Evolutionary conservation across 208 protist species (phyloP), one percentile per base, ranked within the genome.

Genomic region (Porcisia hertigi): DNA sequence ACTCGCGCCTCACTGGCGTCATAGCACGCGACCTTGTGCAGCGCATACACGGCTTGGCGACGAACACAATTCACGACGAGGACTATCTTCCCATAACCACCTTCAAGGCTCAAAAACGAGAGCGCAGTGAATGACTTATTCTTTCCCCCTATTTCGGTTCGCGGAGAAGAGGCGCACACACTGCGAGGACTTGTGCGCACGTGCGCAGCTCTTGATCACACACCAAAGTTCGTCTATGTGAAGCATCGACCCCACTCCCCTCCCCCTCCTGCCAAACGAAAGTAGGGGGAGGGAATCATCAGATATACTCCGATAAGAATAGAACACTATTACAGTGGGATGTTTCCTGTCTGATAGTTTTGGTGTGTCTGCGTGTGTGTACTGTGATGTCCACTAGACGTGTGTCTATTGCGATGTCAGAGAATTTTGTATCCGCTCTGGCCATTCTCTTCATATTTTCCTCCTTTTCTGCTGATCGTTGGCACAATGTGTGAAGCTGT

Each of bases 1-100:
- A 99, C 90, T 99, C 97, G 0, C 86, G 97, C 12, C 87, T 99
- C 36, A 94, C 84, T 8, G 80, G 94, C 43, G 73, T 84, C 16
- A 99, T 99, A 70, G 90, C 89, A 49, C 87, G 92, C 69, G 98
- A 99, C 84, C 67, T 98, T 25, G 83, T 90, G 30, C 36, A 77
- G 64, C 93, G 93, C 69, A 78, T 94, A 25, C 90, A 92, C 73
- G 83, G 83, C 75, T 76, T 97, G 2, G 88, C 93, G 1, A 47
- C 73, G 0, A 84, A 81, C 4, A 47, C 83, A 59, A 73, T 86
- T 23, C 71, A 60, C 23, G 89, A 95, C 39, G 79, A 91, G 12
- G 41, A 41, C 20, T 94, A 94, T 75, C 70, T 95, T 36, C 90
- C 92, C 5, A 87, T 91, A 83, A 64, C 71, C 23, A 43, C 36